Evolutionary conservation across 1,284 basidiomycete species (phyloP).

Genomic region (Neonothopanus nambi): DNA sequence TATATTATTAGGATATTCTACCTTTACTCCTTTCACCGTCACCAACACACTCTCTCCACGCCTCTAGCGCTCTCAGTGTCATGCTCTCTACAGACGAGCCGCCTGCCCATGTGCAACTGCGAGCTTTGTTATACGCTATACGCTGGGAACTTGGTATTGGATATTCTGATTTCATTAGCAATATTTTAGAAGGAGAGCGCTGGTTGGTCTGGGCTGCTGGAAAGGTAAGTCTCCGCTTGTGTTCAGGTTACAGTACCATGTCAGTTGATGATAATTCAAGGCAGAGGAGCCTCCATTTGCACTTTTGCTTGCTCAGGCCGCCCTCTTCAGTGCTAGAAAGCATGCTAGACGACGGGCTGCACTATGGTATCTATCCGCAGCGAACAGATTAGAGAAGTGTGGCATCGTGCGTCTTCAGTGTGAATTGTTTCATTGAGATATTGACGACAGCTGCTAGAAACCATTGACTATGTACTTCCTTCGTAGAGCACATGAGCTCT

Average conservation of each 20-base stretch:
- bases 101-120: conserved; percentile 61
- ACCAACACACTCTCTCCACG: conserved; percentile 58
- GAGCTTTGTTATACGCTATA: conserved; percentile 63
- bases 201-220: conserved; percentile 83
- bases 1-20: conserved; percentile 62
- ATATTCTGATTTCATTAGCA: conserved; percentile 55
- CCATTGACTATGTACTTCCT: conserved; percentile 79
- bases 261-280: conserved; percentile 39
- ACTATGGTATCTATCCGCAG: conserved; percentile 74
- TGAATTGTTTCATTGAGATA: conserved; percentile 5
- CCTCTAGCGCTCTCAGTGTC: conserved; percentile 54
- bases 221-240: conserved; percentile 53
- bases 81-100: conserved; percentile 48
- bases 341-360: conserved; percentile 60
- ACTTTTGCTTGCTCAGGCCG: conserved; percentile 73
- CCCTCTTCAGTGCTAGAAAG: conserved; percentile 62
- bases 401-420: conserved; percentile 62
- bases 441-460: conserved; percentile 51
- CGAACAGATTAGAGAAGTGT: conserved; percentile 73
- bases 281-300: conserved; percentile 79
- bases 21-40: conserved; percentile 70
- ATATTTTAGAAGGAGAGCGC: conserved; percentile 67
- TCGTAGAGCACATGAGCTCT: conserved; percentile 64
- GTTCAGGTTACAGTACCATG: conserved; percentile 1
- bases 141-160: conserved; percentile 73